Evolutionary conservation across 176 grass and related monocot genomes (phyloP).

Genomic region (Calamus simplicifolius): DNA sequence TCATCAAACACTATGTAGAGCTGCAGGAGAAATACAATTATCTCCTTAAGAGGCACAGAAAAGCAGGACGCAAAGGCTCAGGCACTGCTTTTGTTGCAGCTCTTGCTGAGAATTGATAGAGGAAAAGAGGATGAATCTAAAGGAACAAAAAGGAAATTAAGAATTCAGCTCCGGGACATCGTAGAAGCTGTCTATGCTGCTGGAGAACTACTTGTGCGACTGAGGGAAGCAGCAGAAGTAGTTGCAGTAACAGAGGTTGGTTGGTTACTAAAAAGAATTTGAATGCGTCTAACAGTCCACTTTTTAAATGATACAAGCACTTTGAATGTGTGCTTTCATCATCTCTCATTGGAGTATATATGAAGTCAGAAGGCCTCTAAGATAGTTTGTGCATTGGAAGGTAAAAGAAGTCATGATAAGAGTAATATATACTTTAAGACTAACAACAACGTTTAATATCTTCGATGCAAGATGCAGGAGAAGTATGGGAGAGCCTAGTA

Average conservation of each 20-base stretch:
- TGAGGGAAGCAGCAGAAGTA: slow-evolving; percentile 86
- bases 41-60: slow-evolving; percentile 60
- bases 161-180: slow-evolving; percentile 84
- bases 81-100: slow-evolving; percentile 83
- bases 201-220: slow-evolving; percentile 78
- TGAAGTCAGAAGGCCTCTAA: no score
- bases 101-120: slow-evolving; percentile 74
- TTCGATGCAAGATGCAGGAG: slow-evolving; percentile 49
- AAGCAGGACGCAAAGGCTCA: slow-evolving; percentile 70
- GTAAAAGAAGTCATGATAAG: no score
- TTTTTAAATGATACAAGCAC: no score
- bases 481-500: slow-evolving; percentile 36
- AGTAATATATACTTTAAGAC: no score
- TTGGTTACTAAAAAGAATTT: no score
- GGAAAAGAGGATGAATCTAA: slow-evolving; percentile 69
- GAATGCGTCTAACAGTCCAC: no score
- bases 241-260: slow-evolving; percentile 55
- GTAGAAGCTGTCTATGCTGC: slow-evolving; percentile 96
- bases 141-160: slow-evolving; percentile 96
- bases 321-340: no score
- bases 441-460: no score
- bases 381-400: no score
- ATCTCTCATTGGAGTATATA: no score
- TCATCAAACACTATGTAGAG: slow-evolving; percentile 86
- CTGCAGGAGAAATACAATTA: slow-evolving; percentile 87